Evolutionary conservation across 176 grass and related monocot genomes (phyloP).

Genomic region (Elymus sibiricus): DNA sequence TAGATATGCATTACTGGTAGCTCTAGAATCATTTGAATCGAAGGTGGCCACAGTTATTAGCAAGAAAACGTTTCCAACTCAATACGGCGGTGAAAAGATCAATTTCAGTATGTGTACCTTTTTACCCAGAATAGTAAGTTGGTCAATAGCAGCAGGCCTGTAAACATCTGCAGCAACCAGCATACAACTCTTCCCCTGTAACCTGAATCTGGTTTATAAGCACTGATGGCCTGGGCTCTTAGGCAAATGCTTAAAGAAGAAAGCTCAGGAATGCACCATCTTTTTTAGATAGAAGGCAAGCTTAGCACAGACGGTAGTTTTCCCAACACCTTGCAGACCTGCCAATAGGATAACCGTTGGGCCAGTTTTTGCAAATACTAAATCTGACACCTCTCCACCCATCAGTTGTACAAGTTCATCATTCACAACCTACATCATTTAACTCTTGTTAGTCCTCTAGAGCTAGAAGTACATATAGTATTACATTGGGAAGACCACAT

Average conservation of each 20-base stretch:
- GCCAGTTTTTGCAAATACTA: slow-evolving; percentile 71
- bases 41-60: neutral
- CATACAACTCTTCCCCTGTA: slow-evolving; percentile 98
- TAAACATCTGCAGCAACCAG: slow-evolving; percentile 96
- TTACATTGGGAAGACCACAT: neutral
- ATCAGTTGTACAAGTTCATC: slow-evolving; percentile 92
- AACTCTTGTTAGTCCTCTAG: slow-evolving; percentile 1
- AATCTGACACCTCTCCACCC: slow-evolving; percentile 90
- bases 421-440: slow-evolving; percentile 61
- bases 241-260: slow-evolving; percentile 19
- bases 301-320: slow-evolving; percentile 93
- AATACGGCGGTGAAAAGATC: neutral
- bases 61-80: slow-evolving; percentile 6
- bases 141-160: slow-evolving; percentile 97
- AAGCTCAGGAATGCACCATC: slow-evolving; percentile 50
- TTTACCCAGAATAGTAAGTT: slow-evolving; percentile 77
- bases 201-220: slow-evolving; percentile 44
- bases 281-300: slow-evolving; percentile 93
- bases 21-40: neutral
- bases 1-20: neutral
- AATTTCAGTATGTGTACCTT: slow-evolving; percentile 45
- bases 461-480: neutral
- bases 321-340: slow-evolving; percentile 94
- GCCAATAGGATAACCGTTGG: slow-evolving; percentile 84
- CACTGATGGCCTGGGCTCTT: slow-evolving; percentile 21